Conservation (phyloP, 2,329 filamentous ascomycete genomes). For the Xylariaceae sp. region DNA sequence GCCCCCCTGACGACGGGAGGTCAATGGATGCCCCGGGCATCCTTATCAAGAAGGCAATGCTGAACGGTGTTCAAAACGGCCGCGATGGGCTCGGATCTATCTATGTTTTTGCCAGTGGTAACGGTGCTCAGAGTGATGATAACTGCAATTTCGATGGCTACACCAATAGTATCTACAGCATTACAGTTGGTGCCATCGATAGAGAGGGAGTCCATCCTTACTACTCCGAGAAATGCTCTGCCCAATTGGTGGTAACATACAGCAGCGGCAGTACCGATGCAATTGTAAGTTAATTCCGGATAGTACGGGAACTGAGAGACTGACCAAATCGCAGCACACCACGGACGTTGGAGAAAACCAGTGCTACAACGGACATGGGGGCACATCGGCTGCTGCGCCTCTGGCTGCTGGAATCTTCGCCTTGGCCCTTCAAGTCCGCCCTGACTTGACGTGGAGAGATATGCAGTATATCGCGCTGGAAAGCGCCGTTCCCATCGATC, state of each 20-base stretch:
- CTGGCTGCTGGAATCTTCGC: conserved; percentile 90
- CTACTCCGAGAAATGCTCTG: conserved; percentile 95
- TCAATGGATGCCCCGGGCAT: conserved; percentile 93
- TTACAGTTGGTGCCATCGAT: conserved; percentile 92
- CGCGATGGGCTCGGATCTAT: conserved; percentile 80
- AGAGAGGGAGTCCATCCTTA: conserved; percentile 83
- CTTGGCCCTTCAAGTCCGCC: conserved; percentile 76
- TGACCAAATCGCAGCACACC: conserved; percentile 58
- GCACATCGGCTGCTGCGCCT: conserved; percentile 91
- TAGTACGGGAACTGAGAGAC: neutral
- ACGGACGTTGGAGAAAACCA: conserved; percentile 83
- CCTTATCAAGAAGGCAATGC: conserved; percentile 83
- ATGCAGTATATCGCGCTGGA: conserved; percentile 86
- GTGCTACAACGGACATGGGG: conserved; percentile 81
- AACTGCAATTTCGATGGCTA: conserved; percentile 99
- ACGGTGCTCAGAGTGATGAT: conserved; percentile 80
- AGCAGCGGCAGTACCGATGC: conserved; percentile 84
- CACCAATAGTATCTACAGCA: conserved; percentile 98
- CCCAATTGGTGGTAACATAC: conserved; percentile 92
- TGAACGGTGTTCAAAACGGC: conserved; percentile 87
- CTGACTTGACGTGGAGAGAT: conserved; percentile 89
- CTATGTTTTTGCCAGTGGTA: conserved; percentile 95
- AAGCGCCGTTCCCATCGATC: conserved; percentile 76
- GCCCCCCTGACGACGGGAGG: conserved; percentile 84
- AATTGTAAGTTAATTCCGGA: conserved; percentile 54